These are phyloP conservation scores for Tetrahymena borealis DNA, from an alignment of 73 alveolate genomes.

Conservation along the genomic window DNA sequence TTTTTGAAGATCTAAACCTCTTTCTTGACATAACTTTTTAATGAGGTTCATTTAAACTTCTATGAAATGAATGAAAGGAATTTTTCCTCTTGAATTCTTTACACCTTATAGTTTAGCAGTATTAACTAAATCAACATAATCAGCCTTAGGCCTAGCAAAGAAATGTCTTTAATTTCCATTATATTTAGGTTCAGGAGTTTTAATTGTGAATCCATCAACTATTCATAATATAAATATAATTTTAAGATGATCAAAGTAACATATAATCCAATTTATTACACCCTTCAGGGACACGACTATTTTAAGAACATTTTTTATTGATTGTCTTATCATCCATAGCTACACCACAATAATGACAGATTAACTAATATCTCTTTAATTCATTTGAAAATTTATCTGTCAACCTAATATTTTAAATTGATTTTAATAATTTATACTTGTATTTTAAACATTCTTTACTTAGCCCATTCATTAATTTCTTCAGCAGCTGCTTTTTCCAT, in stretches of 20 bases:
- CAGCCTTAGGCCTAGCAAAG: slow-evolving; percentile 26
- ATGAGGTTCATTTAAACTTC: neutral
- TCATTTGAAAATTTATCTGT: slow-evolving; percentile 23
- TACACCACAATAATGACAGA: slow-evolving; percentile 31
- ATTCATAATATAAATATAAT: neutral
- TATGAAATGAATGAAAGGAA: neutral
- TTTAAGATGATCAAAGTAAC: neutral
- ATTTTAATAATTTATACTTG: neutral
- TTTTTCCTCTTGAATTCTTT: neutral
- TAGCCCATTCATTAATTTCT: slow-evolving; percentile 35
- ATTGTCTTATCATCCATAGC: slow-evolving; percentile 25
- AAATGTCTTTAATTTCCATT: slow-evolving; percentile 27
- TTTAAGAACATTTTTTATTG: slow-evolving; percentile 9
- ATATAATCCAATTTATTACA: neutral
- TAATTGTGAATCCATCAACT: slow-evolving; percentile 16
- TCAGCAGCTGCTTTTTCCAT: slow-evolving; percentile 31
- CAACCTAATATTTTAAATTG: neutral
- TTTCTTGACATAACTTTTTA: neutral
- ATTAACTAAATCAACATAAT: neutral
- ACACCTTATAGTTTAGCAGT: neutral
- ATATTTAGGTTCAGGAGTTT: slow-evolving; percentile 19
- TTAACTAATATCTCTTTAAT: slow-evolving; percentile 11
- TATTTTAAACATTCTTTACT: neutral
- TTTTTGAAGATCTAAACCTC: neutral
- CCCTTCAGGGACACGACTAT: slow-evolving; percentile 14